Conservation (phyloP, 495 filamentous ascomycete genomes). For the Staphylotrichum longicolle region DNA sequence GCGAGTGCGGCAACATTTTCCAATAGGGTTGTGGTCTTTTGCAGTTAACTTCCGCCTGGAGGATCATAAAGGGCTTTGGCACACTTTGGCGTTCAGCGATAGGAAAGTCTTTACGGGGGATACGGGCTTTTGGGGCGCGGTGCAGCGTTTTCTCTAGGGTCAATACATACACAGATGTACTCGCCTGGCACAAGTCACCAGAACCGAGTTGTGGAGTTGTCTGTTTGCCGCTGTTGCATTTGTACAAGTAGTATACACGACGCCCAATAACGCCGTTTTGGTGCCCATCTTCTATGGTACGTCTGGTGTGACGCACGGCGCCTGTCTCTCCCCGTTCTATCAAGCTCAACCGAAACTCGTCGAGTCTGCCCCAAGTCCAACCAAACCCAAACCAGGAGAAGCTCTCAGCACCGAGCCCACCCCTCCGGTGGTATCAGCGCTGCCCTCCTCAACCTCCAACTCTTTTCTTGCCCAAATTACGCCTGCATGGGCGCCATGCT, state of each 20-base stretch:
- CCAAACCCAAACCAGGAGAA: no score
- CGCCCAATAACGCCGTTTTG: slow-evolving; percentile 19
- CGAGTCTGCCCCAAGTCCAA: no score
- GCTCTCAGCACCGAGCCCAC: no score
- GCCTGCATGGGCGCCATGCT: slow-evolving; percentile 92
- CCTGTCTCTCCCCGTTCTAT: no score
- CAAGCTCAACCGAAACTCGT: no score
- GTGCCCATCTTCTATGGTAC: slow-evolving; percentile 1
- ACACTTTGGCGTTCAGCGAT: slow-evolving; percentile 20
- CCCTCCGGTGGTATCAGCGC: no score
- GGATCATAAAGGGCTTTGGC: slow-evolving; percentile 3
- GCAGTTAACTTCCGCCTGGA: not conserved
- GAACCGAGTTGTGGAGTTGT: not conserved
- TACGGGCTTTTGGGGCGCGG: not conserved
- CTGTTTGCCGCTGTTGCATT: slow-evolving; percentile 6
- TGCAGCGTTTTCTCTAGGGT: slow-evolving; percentile 8
- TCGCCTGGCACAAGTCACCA: not conserved
- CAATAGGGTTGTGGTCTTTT: slow-evolving; percentile 41
- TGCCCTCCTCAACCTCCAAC: no score
- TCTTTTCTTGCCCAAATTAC: slow-evolving; percentile 42
- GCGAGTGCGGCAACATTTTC: slow-evolving; percentile 85
- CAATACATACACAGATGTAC: slow-evolving; percentile 14
- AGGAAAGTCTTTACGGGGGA: not conserved
- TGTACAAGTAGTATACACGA: slow-evolving; percentile 29
- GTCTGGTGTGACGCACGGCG: not conserved